Evolutionary conservation across 192 early-diverging fungal genomes (phyloP), one percentile per base, ranked within the genome.

Genomic region (Coemansia sp.): DNA sequence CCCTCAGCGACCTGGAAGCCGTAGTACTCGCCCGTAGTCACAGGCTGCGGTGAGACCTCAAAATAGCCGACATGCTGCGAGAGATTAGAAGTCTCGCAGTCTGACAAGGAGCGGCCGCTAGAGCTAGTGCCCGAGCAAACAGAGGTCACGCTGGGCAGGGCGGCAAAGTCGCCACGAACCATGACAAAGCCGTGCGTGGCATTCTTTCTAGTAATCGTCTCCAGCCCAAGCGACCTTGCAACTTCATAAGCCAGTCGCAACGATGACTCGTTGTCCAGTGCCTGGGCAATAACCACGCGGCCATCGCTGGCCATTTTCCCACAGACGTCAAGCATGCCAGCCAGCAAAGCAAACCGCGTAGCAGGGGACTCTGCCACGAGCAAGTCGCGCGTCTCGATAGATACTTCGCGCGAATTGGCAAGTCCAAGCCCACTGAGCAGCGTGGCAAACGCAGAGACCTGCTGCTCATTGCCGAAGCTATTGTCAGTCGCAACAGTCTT

Each of bases 201-300:
- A 55, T 45, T 73, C 48, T 60, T 66, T 16, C 77, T 62, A 1
- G 72, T 67, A 31, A 33, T 67, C 0, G 72, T 74, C 55, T 71
- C 62, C 57, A 80, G 63, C 4, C 77, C 77, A 40, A 80, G 66
- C 18, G 77, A 80, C 36, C 77, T 63, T 24, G 77, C 61, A 28
- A 74, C 63, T 39, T 80, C 77, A 45, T 80, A 80, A 6, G 72
- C 77, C 36, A 80, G 59, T 5, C 72, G 77, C 50, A 80, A 53
- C 26, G 63, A 56, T 10, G 68, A 62, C 61, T 60, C 66, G 65
- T 62, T 65, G 31, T 60, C 63, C 34, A 80, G 53, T 11, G 65
- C 28, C 58, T 71, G 71, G 35, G 65, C 34, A 16, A 71, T 68
- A 6, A 60, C 69, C 58, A 70, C 61, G n/a, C 66, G 59, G 2